Evolutionary conservation across 2,329 filamentous ascomycete species (phyloP), one percentile per base, ranked within the genome.

Genomic region (Fusarium brachygibbosum): DNA sequence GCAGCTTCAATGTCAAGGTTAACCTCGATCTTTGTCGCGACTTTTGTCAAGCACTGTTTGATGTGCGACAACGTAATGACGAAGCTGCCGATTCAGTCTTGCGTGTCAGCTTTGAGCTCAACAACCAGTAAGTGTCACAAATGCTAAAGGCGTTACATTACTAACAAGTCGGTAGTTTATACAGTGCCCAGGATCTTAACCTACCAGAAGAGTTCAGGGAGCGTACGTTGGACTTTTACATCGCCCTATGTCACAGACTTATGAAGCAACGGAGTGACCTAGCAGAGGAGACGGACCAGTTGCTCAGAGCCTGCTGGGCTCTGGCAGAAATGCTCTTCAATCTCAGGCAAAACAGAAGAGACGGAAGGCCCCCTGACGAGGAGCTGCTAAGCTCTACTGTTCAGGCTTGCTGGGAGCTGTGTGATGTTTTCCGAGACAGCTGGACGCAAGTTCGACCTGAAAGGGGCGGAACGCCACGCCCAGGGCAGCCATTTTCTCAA

Each of bases 261-360:
- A 98, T 98, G 94, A 98, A 97, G 78, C 93, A 97, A 78, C 88
- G 93, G 59, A 91, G 88, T 54, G 91, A 93, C 29, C 79, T 94
- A 3, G 90, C 89, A 0, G 90, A 92, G 66, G 93, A 97, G 74
- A 95, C 93, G 0, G 94, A 97, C 77, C 90, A 92, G 9, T 84
- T 98, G 6, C 85, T 98, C 5, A 87, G 91, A 57, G 93, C 94
- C 23, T 97, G 94, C 76, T 98, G 95, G 95, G 88, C 90, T 5
- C 81, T 98, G 14, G 93, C 94, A 10, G 94, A 97, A 79, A 97
- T 97, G 90, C 87, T 98, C 0, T 97, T 97, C 79, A 97, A 90
- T 76, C 85, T 98, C 40, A 90, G 94, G 4, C 94, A 97, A 74
- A 95, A 90, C 77, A 90, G 87, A 68, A 86, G 91, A 34, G 93